These are phyloP conservation scores for Tuber microsphaerosporum DNA, from an alignment of 495 filamentous ascomycete species.

Conservation along the genomic window DNA sequence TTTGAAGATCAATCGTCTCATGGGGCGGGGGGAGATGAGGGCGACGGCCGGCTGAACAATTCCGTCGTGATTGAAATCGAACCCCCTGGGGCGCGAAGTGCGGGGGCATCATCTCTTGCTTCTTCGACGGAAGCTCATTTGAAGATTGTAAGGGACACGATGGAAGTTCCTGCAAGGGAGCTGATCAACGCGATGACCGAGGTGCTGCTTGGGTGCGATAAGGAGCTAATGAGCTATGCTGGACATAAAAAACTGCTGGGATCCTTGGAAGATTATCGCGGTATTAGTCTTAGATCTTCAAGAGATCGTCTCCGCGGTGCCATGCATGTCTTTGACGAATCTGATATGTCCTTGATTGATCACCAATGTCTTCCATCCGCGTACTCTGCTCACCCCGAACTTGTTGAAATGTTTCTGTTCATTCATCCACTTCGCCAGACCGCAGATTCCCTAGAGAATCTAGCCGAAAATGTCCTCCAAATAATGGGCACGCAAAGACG, in stretches of 20 bases:
- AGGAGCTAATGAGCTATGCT: constrained; percentile 48
- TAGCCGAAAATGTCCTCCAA: constrained; percentile 46
- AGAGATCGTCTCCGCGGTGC: constrained; percentile 27
- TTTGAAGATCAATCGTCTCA: constrained; percentile 37
- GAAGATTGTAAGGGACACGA: constrained; percentile 42
- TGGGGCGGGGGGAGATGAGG: background rate
- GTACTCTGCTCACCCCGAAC: constrained; percentile 44
- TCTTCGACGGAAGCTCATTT: constrained; percentile 25
- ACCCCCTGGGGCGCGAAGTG: background rate
- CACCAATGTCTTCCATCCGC: constrained; percentile 37
- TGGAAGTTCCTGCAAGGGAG: constrained; percentile 47
- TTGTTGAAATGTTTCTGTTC: constrained; percentile 53
- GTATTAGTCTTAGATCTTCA: constrained; percentile 38
- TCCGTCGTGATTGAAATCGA: constrained; percentile 44
- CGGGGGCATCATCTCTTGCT: constrained; percentile 18
- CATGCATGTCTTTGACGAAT: constrained; percentile 43
- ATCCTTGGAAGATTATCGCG: background rate
- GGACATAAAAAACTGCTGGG: constrained; percentile 46
- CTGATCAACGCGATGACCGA: constrained; percentile 48
- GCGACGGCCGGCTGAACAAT: constrained; percentile 9
- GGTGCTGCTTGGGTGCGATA: constrained; percentile 46
- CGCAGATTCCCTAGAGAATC: constrained; percentile 46
- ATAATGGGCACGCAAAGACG: constrained; percentile 45
- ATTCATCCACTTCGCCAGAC: constrained; percentile 52
- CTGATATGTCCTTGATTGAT: constrained; percentile 43